These are phyloP conservation scores for Auricularia auricula-judae DNA, from an alignment of 768 basidiomycete genomes.

Conservation along the genomic window DNA sequence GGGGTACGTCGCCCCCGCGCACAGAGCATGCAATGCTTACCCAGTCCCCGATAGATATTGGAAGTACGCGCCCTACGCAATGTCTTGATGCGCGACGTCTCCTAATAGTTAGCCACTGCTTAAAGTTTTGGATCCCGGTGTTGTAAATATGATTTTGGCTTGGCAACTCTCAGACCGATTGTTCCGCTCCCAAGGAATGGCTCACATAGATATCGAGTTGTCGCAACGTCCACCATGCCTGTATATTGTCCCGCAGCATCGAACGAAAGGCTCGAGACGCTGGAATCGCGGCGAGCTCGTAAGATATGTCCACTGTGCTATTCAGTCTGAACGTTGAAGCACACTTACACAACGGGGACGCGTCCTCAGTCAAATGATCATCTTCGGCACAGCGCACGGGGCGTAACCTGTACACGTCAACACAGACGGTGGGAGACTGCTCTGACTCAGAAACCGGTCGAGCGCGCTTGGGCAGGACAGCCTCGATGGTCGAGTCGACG, in stretches of 20 bases:
- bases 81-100: constrained; percentile 12
- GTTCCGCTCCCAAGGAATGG: too few relatives aligned
- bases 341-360: too few relatives aligned
- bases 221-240: background rate
- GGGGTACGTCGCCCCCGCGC: constrained; percentile 19
- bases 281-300: too few relatives aligned
- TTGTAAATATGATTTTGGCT: background rate
- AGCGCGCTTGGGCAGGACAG: background rate
- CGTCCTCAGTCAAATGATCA: too few relatives aligned
- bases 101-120: background rate
- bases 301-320: too few relatives aligned
- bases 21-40: background rate
- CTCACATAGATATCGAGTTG: background rate
- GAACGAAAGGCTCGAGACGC: too few relatives aligned
- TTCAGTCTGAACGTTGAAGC: too few relatives aligned
- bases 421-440: background rate
- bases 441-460: background rate
- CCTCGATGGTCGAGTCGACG: background rate
- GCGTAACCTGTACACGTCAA: background rate
- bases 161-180: background rate
- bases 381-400: background rate
- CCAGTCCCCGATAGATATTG: constrained; percentile 20
- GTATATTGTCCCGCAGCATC: too few relatives aligned
- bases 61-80: constrained; percentile 27
- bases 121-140: background rate